Conservation (phyloP, 257 asterid genomes). For the Primulina tabacum region DNA sequence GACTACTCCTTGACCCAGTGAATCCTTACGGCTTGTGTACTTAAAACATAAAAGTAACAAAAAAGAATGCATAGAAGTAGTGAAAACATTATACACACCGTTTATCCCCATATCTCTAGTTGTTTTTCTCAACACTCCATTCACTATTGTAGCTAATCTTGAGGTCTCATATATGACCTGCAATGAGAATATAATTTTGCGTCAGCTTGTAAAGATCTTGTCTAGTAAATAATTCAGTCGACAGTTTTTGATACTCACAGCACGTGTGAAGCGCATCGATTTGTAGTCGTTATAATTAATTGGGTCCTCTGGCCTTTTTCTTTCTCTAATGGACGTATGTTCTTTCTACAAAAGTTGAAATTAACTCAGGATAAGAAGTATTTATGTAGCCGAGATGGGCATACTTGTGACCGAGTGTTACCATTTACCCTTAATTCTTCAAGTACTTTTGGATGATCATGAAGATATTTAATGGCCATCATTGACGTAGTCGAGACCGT, state of each 20-base stretch:
- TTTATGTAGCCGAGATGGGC: conserved; percentile 9
- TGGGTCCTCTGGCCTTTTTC: conserved; percentile 76
- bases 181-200: conserved; percentile 16
- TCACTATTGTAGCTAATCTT: conserved; percentile 64
- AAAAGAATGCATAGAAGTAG: background rate
- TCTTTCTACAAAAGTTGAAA: conserved; percentile 44
- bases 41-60: conserved; percentile 23
- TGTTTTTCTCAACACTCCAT: conserved; percentile 64
- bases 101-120: conserved; percentile 59
- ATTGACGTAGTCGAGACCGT: conserved; percentile 87
- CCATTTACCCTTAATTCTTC: conserved; percentile 69
- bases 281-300: conserved; percentile 77
- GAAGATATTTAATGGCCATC: conserved; percentile 94
- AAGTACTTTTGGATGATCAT: conserved; percentile 82
- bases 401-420: conserved; percentile 7
- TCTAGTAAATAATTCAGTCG: conserved; percentile 21
- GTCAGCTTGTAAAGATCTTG: conserved; percentile 23
- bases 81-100: conserved; percentile 38
- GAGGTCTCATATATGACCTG: conserved; percentile 69
- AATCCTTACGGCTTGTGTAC: conserved; percentile 5
- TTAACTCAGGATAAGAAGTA: conserved; percentile 8
- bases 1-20: conserved; percentile 17
- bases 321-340: conserved; percentile 75
- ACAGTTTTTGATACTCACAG: conserved; percentile 37
- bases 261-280: conserved; percentile 89